Conservation (phyloP, 2,329 filamentous ascomycete species). For the Aaosphaeria arxii region DNA sequence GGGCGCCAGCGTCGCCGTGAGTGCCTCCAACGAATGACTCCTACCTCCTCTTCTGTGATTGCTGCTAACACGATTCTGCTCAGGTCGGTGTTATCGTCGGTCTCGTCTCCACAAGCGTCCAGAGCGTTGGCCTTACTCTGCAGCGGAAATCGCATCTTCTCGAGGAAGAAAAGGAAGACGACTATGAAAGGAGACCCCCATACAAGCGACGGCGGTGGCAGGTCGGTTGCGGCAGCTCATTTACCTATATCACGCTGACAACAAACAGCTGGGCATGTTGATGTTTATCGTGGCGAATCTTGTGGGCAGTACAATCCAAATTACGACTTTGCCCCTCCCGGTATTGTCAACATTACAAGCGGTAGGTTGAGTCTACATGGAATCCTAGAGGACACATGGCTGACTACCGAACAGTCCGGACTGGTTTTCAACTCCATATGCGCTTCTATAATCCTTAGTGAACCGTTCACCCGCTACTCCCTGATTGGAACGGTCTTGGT, state of each 20-base stretch:
- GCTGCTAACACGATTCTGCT: conserved; percentile 46
- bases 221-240: conserved; percentile 23
- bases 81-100: conserved; percentile 83
- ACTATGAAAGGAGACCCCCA: conserved; percentile 77
- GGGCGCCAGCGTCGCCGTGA: conserved; percentile 41
- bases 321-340: conserved; percentile 89
- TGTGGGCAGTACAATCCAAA: conserved; percentile 93
- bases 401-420: conserved; percentile 57
- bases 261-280: conserved; percentile 71
- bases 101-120: conserved; percentile 87
- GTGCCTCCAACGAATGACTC: conserved; percentile 11
- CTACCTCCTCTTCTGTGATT: conserved; percentile 4
- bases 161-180: conserved; percentile 85
- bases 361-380: conserved; percentile 25
- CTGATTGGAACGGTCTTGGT: conserved; percentile 85
- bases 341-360: conserved; percentile 94
- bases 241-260: conserved; percentile 9
- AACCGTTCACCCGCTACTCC: conserved; percentile 94
- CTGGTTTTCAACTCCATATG: conserved; percentile 99
- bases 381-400: no score
- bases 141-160: conserved; percentile 98
- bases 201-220: conserved; percentile 93
- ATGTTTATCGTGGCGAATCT: conserved; percentile 97
- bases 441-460: conserved; percentile 85
- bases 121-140: conserved; percentile 90